These are phyloP conservation scores for Apophysomyces variabilis DNA, from an alignment of 371 early-diverging fungal genomes.

Conservation along the genomic window DNA sequence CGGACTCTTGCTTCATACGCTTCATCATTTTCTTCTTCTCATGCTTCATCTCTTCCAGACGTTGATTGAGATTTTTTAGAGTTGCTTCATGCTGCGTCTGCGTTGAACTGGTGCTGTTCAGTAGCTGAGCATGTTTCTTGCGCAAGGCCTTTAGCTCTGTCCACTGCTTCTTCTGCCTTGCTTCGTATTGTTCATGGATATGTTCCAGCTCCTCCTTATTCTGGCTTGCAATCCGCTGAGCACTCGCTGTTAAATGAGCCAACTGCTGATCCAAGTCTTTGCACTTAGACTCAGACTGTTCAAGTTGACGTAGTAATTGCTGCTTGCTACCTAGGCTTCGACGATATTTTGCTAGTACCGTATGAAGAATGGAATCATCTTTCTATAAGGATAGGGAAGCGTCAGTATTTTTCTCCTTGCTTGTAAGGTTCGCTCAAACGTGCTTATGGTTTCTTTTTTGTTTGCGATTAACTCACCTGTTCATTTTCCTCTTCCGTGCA, in stretches of 20 bases:
- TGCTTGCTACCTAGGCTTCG: conserved; percentile 37
- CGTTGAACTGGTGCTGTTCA: conserved; percentile 47
- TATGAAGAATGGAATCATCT: not conserved
- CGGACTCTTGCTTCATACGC: conserved; percentile 73
- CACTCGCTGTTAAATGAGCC: conserved; percentile 23
- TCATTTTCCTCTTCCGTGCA: not conserved
- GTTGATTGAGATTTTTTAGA: conserved; percentile 47
- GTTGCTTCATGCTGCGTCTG: conserved; percentile 49
- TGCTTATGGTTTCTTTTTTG: no score
- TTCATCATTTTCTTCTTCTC: conserved; percentile 79
- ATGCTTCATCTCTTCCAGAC: conserved; percentile 58
- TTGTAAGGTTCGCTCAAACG: not conserved
- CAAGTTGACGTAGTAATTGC: conserved; percentile 49
- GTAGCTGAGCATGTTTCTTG: conserved; percentile 57
- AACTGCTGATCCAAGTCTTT: conserved; percentile 49
- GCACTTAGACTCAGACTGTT: conserved; percentile 49
- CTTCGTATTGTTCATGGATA: conserved; percentile 56
- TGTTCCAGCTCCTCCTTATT: conserved; percentile 32
- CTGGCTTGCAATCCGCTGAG: conserved; percentile 16
- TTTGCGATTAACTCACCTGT: not conserved
- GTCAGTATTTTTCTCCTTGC: not conserved
- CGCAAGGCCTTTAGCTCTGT: conserved; percentile 61
- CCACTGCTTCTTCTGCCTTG: conserved; percentile 66
- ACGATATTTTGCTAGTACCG: conserved; percentile 9
- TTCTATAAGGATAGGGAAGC: not conserved